Base-by-base conservation (phyloP, 805 yeast genomes). In the Grigorovia yakushimaensis region DNA sequence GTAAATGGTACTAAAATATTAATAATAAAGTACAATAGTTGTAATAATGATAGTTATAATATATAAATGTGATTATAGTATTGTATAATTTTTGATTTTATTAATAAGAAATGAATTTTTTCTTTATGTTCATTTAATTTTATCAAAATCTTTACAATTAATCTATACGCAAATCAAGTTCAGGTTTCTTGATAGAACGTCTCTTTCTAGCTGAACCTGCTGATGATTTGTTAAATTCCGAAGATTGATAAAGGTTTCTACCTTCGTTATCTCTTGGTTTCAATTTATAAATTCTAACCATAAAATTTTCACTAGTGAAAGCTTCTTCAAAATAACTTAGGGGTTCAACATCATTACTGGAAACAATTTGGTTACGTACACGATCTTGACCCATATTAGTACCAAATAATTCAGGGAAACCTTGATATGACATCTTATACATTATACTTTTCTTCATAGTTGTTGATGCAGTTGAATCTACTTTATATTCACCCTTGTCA, bases 261-360 rank as follows among this genome's bases (percentile, higher is more conserved):
- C 98, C 98, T 54, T 86, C 78, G 51, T 78, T 79, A 66, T 93
- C 98, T 49, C 76, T 73, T 51, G 88, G 91, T 68, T 88, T 93
- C 55, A 93, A 85, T 73, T 88, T 85, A 72, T 87, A 93, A 51
- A 93, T 78, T 69, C 98, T 80, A 18, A 93, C 97, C 56, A 93
- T 77, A 97, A 97, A 94, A 73, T 93, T 94, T 63, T 88, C 95
- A 42, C 91, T 75, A 1, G 98, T 93, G 70, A 82, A 93, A 0
- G 83, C 98, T 73, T 93, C 98, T 59, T 93, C 98, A 39, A 91
- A 73, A 46, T 82, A 82, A 61, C 82, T 82, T 58, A 91, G 73
- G 39, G 77, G 73, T 33, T 74, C 74, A 40, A 77, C 72, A 45
- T 70, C 69, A 21, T 61, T 59, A 1, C 68, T 62, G 2, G 81